Percentiles rank a stretch among this genome's conserved stretches.
phyloP scores from a whole-genome alignment of 805 yeast genomes.

The Saccharomyces mikatae region DNA sequence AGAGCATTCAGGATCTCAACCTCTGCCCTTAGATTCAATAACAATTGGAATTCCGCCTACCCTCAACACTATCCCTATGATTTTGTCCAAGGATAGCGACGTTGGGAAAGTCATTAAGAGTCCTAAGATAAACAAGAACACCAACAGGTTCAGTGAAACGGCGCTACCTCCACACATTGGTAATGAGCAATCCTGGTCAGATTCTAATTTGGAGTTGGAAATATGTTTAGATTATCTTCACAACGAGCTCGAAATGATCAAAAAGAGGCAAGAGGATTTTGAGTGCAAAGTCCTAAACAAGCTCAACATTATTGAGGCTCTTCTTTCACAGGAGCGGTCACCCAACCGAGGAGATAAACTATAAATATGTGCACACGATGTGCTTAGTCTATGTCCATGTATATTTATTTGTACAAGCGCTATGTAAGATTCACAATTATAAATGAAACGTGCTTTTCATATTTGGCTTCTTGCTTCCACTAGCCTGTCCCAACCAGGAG shows the following conservation, averaged over 20 bases:
- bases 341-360: not conserved
- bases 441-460: slow-evolving; percentile 4
- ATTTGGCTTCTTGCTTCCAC: slow-evolving; percentile 31
- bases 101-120: not conserved
- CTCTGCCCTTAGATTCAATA: slow-evolving; percentile 20
- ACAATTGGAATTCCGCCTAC: slow-evolving; percentile 5
- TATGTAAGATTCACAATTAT: not conserved
- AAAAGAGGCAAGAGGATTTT: not conserved
- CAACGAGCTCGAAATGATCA: not conserved
- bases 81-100: not conserved
- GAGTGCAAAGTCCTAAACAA: not conserved
- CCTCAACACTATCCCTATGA: not conserved
- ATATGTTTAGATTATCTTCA: not conserved
- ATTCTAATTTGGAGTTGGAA: not conserved
- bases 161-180: not conserved
- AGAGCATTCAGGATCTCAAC: slow-evolving; percentile 4
- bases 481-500: slow-evolving; percentile 67
- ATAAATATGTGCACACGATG: not conserved
- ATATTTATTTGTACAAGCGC: not conserved
- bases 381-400: not conserved
- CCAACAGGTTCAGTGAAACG: not conserved
- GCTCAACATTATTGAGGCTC: not conserved
- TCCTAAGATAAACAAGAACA: not conserved
- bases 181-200: not conserved
- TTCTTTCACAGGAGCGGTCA: not conserved